phyloP scores from a whole-genome alignment of 2,329 filamentous ascomycete species.

The Cladosporium sp. region DNA sequence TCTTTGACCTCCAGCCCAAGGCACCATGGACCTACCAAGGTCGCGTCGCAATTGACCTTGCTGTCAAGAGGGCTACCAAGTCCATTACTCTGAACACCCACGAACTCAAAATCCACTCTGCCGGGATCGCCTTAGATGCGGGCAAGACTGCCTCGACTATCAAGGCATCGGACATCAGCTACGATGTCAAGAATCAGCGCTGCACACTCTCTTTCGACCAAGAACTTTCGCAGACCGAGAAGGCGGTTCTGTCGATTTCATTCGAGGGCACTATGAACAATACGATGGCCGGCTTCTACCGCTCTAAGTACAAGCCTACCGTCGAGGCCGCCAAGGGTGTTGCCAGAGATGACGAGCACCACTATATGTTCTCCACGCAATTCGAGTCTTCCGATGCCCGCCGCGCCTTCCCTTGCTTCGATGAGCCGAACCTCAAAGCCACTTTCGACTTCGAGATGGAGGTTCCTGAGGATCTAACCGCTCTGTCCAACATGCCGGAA shows the following conservation, averaged over 20 bases:
- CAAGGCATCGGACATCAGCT: slow-evolving; percentile 63
- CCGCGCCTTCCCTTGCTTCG: slow-evolving; percentile 93
- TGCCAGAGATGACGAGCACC: slow-evolving; percentile 60
- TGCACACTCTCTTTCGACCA: slow-evolving; percentile 70
- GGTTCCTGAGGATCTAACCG: slow-evolving; percentile 79
- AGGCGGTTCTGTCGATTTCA: slow-evolving; percentile 61
- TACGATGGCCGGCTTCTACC: slow-evolving; percentile 91
- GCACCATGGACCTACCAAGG: slow-evolving; percentile 78
- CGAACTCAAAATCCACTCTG: slow-evolving; percentile 69
- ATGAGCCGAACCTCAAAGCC: slow-evolving; percentile 94
- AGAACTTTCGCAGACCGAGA: slow-evolving; percentile 60
- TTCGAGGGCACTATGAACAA: slow-evolving; percentile 84
- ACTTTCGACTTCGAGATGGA: slow-evolving; percentile 93
- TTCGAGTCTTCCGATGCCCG: slow-evolving; percentile 96
- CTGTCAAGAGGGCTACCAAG: slow-evolving; percentile 64
- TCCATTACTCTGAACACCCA: slow-evolving; percentile 80
- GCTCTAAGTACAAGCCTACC: slow-evolving; percentile 84
- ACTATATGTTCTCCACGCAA: slow-evolving; percentile 81
- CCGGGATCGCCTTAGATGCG: slow-evolving; percentile 55
- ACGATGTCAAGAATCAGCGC: slow-evolving; percentile 79
- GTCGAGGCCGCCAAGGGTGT: slow-evolving; percentile 68
- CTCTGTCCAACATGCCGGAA: slow-evolving; percentile 92
- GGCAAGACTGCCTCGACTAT: slow-evolving; percentile 52
- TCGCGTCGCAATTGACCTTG: slow-evolving; percentile 70
- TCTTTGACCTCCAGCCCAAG: slow-evolving; percentile 69